Conservation (phyloP, 1,139 yeast genomes). For the Geotrichum fermentans region DNA sequence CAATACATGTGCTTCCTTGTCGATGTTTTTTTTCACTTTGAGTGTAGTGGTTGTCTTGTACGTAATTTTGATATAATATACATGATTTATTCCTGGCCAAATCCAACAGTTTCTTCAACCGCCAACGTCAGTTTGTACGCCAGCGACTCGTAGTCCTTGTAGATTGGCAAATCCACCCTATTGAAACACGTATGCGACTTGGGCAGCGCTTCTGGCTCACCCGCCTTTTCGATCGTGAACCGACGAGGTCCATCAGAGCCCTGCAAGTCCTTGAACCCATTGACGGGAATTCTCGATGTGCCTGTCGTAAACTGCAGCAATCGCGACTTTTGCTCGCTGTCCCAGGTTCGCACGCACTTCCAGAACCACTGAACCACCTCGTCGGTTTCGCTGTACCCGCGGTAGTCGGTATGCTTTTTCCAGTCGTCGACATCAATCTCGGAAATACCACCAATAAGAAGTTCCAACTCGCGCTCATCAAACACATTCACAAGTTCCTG, state of each 20-base stretch:
- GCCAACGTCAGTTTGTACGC: slow-evolving; percentile 80
- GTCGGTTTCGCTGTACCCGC: slow-evolving; percentile 95
- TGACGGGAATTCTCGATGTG: slow-evolving; percentile 97
- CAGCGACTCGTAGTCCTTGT: slow-evolving; percentile 66
- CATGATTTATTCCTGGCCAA: slow-evolving; percentile 83
- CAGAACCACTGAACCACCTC: slow-evolving; percentile 98
- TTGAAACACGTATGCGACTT: slow-evolving; percentile 95
- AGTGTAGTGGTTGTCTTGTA: too few species aligned
- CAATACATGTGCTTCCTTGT: too few species aligned
- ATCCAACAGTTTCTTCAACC: slow-evolving; percentile 91
- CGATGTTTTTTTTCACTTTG: background rate
- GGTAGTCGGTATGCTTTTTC: slow-evolving; percentile 97
- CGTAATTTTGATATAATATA: too few species aligned
- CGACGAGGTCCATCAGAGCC: slow-evolving; percentile 99
- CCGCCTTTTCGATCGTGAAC: slow-evolving; percentile 96
- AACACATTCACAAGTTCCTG: slow-evolving; percentile 94
- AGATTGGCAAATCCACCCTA: slow-evolving; percentile 87
- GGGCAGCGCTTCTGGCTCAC: slow-evolving; percentile 88
- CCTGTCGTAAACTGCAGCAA: slow-evolving; percentile 95
- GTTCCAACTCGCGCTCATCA: slow-evolving; percentile 94
- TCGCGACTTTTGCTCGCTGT: slow-evolving; percentile 93
- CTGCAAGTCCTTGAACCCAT: slow-evolving; percentile 96
- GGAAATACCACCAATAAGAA: slow-evolving; percentile 95
- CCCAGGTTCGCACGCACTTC: slow-evolving; percentile 92
- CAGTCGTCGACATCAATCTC: slow-evolving; percentile 97